phyloP scores from a whole-genome alignment of 2,329 filamentous ascomycete species.

The Bipolaris sorokiniana region DNA sequence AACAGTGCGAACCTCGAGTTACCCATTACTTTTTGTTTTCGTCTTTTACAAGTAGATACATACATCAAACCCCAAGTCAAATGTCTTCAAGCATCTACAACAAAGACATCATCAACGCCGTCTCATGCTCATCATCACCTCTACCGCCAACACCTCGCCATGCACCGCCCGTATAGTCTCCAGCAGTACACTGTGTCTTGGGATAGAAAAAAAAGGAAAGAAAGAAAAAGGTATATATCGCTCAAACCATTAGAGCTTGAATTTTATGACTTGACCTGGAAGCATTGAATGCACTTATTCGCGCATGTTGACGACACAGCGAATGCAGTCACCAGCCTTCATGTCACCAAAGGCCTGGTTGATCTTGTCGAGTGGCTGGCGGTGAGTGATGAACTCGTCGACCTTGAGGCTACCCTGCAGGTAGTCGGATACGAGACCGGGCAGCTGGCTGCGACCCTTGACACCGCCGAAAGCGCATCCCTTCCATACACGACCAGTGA shows the following conservation, averaged over 20 bases:
- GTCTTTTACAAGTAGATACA: slow-evolving; percentile 1
- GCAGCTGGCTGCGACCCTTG: slow-evolving; percentile 94
- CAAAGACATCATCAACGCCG: slow-evolving; percentile 17
- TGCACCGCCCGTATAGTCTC: slow-evolving; percentile 10
- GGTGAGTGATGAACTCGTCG: slow-evolving; percentile 98
- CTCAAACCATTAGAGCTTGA: slow-evolving; percentile 14
- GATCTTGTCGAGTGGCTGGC: slow-evolving; percentile 80
- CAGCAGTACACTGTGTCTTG: slow-evolving; percentile 1
- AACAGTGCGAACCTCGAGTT: neutral
- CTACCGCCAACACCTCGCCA: slow-evolving; percentile 13
- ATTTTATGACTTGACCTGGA: slow-evolving; percentile 3
- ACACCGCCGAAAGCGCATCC: slow-evolving; percentile 97
- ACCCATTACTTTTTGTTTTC: neutral
- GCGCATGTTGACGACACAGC: slow-evolving; percentile 80
- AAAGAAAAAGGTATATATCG: neutral
- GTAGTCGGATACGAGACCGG: slow-evolving; percentile 87
- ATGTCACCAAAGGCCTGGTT: slow-evolving; percentile 91
- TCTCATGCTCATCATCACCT: slow-evolving; percentile 13
- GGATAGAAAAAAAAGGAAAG: neutral
- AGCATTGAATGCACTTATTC: slow-evolving; percentile 31
- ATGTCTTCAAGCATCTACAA: neutral
- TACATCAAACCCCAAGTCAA: slow-evolving; percentile 1
- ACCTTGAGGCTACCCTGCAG: slow-evolving; percentile 90
- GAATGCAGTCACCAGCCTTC: slow-evolving; percentile 96
- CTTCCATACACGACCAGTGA: slow-evolving; percentile 97